Conservation (phyloP, 2,329 filamentous ascomycete genomes). For the Neofusicoccum cordaticola region DNA sequence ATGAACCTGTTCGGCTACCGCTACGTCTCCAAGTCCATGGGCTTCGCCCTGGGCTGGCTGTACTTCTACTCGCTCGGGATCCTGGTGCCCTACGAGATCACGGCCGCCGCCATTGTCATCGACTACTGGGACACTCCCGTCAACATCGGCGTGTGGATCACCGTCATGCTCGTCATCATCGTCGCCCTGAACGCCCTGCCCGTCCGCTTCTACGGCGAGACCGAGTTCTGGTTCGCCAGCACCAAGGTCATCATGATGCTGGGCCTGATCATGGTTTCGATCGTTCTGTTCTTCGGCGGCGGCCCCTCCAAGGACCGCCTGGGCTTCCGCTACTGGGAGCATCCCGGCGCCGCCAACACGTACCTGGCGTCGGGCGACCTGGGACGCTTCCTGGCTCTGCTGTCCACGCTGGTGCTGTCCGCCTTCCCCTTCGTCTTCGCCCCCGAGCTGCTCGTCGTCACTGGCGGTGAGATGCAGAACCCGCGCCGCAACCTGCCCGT, state of each 20-base stretch:
- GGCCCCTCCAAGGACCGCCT: constrained; percentile 51
- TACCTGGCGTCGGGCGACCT: constrained; percentile 47
- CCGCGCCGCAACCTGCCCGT: constrained; percentile 59
- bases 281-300: constrained; percentile 58
- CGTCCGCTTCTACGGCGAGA: constrained; percentile 52
- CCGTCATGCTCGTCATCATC: constrained; percentile 37
- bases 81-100: constrained; percentile 35
- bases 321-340: constrained; percentile 52
- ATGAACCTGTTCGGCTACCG: constrained; percentile 51
- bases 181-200: constrained; percentile 48
- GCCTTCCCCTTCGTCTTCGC: constrained; percentile 48
- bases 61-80: constrained; percentile 38
- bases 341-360: constrained; percentile 48
- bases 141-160: constrained; percentile 41
- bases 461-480: constrained; percentile 57
- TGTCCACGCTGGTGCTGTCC: constrained; percentile 51
- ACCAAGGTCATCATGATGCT: constrained; percentile 53
- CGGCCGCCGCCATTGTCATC: constrained; percentile 37
- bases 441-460: constrained; percentile 51
- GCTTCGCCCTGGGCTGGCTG: constrained; percentile 47
- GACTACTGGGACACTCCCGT: constrained; percentile 40
- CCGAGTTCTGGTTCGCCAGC: constrained; percentile 54
- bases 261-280: constrained; percentile 51
- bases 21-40: constrained; percentile 44
- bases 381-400: constrained; percentile 52